Evolutionary conservation across 495 filamentous ascomycete genomes (phyloP).

Genomic region (Mycothermus thermophilus): DNA sequence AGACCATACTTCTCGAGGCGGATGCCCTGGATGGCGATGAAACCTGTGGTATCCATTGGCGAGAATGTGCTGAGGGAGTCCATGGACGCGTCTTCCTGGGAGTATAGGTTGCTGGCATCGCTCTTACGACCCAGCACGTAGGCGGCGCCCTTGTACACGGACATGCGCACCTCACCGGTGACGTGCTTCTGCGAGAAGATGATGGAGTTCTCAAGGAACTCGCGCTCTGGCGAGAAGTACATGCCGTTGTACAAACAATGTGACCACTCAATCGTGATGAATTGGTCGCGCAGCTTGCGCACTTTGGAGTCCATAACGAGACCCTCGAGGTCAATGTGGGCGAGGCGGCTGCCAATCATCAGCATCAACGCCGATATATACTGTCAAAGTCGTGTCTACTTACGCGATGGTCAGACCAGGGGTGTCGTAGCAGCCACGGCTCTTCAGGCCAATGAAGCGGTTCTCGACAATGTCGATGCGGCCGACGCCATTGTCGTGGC

Average conservation of each 20-base stretch:
- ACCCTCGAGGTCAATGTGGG: slow-evolving; percentile 74
- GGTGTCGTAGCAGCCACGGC: slow-evolving; percentile 84
- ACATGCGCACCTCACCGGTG: slow-evolving; percentile 57
- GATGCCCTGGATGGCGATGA: slow-evolving; percentile 73
- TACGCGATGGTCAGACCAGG: slow-evolving; percentile 21
- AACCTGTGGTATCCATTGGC: slow-evolving; percentile 54
- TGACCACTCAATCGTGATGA: slow-evolving; percentile 63
- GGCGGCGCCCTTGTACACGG: slow-evolving; percentile 64
- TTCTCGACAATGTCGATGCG: slow-evolving; percentile 83
- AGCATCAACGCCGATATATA: neutral
- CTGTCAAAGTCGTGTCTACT: slow-evolving; percentile 2
- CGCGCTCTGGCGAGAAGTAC: slow-evolving; percentile 72
- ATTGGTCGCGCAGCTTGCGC: slow-evolving; percentile 70
- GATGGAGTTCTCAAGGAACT: slow-evolving; percentile 52
- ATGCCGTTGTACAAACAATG: slow-evolving; percentile 58
- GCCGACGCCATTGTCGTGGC: slow-evolving; percentile 62
- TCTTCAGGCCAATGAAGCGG: slow-evolving; percentile 47
- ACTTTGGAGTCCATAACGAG: slow-evolving; percentile 76
- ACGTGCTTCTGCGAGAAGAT: slow-evolving; percentile 47
- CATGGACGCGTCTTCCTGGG: slow-evolving; percentile 68
- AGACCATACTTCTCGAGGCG: slow-evolving; percentile 81
- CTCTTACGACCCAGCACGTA: slow-evolving; percentile 61
- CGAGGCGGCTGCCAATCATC: slow-evolving; percentile 30
- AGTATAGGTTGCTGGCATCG: slow-evolving; percentile 76
- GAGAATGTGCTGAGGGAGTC: slow-evolving; percentile 73